Percentiles rank a stretch among this genome's conserved stretches.
These are phyloP conservation scores for Ophiostoma montium DNA, from an alignment of 2,329 filamentous ascomycete species.

Conservation along the genomic window DNA sequence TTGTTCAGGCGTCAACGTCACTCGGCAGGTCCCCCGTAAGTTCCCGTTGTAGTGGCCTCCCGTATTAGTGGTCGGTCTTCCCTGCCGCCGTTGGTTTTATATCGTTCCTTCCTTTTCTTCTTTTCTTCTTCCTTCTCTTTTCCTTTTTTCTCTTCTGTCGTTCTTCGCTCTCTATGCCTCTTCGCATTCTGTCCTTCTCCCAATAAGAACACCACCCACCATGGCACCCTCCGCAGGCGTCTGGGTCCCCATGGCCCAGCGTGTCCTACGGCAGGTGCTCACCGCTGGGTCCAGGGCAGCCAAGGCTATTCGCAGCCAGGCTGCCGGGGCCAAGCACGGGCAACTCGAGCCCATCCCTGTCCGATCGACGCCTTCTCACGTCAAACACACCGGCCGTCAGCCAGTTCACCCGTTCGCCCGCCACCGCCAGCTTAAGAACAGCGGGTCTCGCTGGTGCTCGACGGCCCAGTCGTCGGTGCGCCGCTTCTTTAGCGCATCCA, in stretches of 20 bases:
- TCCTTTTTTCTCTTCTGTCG: background rate
- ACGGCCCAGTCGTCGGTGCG: slow-evolving; percentile 20
- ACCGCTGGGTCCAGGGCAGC: slow-evolving; percentile 28
- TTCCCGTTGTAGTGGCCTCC: slow-evolving; percentile 5
- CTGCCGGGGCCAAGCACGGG: slow-evolving; percentile 27
- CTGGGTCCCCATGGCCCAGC: slow-evolving; percentile 42
- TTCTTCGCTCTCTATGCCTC: no score
- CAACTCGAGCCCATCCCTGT: slow-evolving; percentile 32
- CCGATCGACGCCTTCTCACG: slow-evolving; percentile 20
- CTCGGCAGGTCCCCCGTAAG: slow-evolving; percentile 6
- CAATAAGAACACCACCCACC: background rate
- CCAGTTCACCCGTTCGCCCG: slow-evolving; percentile 38
- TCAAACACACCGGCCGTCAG: slow-evolving; percentile 24
- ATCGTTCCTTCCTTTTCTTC: background rate
- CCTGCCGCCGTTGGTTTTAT: background rate
- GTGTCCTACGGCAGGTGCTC: slow-evolving; percentile 38
- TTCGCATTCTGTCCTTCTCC: background rate
- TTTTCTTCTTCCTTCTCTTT: background rate
- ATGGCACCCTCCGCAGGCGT: slow-evolving; percentile 45
- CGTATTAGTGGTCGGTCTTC: slow-evolving; percentile 3
- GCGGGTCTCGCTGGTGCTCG: slow-evolving; percentile 26
- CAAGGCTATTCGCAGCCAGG: slow-evolving; percentile 35
- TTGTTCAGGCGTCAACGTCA: slow-evolving; percentile 8
- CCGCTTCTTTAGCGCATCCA: slow-evolving; percentile 34
- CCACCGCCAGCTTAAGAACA: slow-evolving; percentile 33